These are phyloP conservation scores for Polytrichum commune DNA, from an alignment of 225 moss, liverwort and hornwort genomes.

Conservation along the genomic window DNA sequence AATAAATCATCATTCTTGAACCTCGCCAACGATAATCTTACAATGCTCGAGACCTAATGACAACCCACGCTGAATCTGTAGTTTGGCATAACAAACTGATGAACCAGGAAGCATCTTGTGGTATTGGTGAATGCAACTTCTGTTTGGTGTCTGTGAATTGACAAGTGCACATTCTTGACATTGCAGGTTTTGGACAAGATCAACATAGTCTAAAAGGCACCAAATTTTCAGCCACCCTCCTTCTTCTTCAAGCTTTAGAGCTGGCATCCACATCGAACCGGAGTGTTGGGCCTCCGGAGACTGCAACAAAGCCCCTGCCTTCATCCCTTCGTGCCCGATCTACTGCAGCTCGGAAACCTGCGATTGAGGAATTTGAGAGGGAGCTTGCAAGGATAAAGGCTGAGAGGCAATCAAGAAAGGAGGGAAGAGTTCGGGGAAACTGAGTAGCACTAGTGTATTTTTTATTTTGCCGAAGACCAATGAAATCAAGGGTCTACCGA, in stretches of 20 bases:
- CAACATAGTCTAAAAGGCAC: no score
- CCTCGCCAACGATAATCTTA: no score
- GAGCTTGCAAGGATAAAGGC: constrained; percentile 6
- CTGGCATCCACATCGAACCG: constrained; percentile 26
- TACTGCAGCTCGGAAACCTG: constrained; percentile 1
- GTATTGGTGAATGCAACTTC: no score
- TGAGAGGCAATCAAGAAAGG: constrained; percentile 1
- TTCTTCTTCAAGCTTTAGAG: constrained; percentile 6
- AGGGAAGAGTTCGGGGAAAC: not conserved
- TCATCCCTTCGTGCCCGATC: constrained; percentile 14
- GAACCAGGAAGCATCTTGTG: no score
- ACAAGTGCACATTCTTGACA: no score
- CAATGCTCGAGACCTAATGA: no score
- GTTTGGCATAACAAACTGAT: no score
- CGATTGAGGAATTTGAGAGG: constrained; percentile 7
- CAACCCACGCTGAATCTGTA: no score
- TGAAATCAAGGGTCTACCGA: constrained; percentile 52
- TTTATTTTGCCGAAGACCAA: constrained; percentile 37
- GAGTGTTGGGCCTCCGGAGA: constrained; percentile 34
- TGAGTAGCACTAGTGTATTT: constrained; percentile 12
- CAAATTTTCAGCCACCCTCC: no score
- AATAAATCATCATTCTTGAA: no score
- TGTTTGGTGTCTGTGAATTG: no score
- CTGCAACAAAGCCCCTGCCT: constrained; percentile 4
- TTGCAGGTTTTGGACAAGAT: no score